Evolutionary conservation across 2,329 filamentous ascomycete genomes (phyloP).

Genomic region (Pseudogymnoascus sp.): DNA sequence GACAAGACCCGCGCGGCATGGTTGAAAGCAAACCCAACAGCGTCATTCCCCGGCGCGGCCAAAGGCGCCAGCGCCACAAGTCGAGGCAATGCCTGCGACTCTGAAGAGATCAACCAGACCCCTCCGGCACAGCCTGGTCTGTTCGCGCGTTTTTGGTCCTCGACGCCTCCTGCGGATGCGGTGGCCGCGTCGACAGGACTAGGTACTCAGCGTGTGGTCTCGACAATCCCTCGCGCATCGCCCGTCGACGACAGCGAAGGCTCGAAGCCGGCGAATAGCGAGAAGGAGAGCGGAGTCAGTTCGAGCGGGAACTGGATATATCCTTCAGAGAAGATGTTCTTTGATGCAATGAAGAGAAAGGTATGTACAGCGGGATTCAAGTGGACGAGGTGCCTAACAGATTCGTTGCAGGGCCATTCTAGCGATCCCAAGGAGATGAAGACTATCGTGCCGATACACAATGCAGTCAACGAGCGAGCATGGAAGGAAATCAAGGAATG

Average conservation of each 20-base stretch:
- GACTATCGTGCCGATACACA: slow-evolving; percentile 92
- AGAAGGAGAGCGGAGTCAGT: slow-evolving; percentile 65
- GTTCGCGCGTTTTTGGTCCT: slow-evolving; percentile 18
- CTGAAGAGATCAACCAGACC: slow-evolving; percentile 29
- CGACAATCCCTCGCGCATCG: slow-evolving; percentile 65
- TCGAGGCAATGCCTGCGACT: slow-evolving; percentile 30
- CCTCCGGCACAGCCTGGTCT: slow-evolving; percentile 26
- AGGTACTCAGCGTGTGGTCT: slow-evolving; percentile 62
- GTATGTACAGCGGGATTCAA: slow-evolving; percentile 13
- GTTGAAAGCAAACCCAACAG: slow-evolving; percentile 43
- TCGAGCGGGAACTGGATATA: slow-evolving; percentile 89
- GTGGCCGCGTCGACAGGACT: slow-evolving; percentile 32
- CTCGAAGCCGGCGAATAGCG: slow-evolving; percentile 58
- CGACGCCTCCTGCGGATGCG: slow-evolving; percentile 11
- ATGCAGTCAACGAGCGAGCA: slow-evolving; percentile 93
- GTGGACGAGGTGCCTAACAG: neutral
- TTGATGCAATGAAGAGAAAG: slow-evolving; percentile 91
- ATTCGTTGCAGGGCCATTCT: slow-evolving; percentile 47
- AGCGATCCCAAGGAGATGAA: slow-evolving; percentile 69
- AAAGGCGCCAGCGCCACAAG: slow-evolving; percentile 24
- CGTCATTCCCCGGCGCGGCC: slow-evolving; percentile 22
- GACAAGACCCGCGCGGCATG: slow-evolving; percentile 81
- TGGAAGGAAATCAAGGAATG: slow-evolving; percentile 88
- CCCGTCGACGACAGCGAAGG: slow-evolving; percentile 31
- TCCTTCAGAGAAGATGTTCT: slow-evolving; percentile 94